Base-by-base conservation (phyloP, 176 grass and related monocot species). In the Aechmea fasciata region DNA sequence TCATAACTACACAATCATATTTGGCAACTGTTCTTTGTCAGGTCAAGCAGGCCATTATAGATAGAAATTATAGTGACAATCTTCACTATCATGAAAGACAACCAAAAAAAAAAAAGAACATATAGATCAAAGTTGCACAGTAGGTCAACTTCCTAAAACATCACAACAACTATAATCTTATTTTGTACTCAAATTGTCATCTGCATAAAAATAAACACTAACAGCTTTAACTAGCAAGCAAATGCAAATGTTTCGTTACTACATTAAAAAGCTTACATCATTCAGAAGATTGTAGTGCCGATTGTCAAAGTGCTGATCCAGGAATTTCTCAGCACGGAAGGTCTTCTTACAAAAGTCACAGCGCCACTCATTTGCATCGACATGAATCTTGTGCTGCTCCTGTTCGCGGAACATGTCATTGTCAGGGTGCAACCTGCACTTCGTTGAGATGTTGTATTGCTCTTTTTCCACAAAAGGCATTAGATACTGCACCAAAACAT, bases 361-460 rank as follows among this genome's bases (percentile, higher is more conserved):
- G 41, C 83, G 84, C 93, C 93, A 96, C 26, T 96, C 93, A 77
- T 92, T 96, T 63, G 84, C 23, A 75, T 96, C 93, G 47, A 79
- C 83, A 80, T 96, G 93, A 47, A 92, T 87, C 71, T 96, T 96
- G 71, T 96, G 83, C 19, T 87, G 62, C 76, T 96, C 93, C 73
- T 96, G 93, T 80, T 92, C 93, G 28, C 81, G 86, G 54, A 96
- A 96, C 81, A 96, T 87, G 70, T 96, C 93, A 77, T 92, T 96
- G 72, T 85, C 75, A 52, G 81, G 81, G 81, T 66, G 73, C 71
- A 96, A 76, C 57, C 89, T 88, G 71, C 93, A 96, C 71, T 90
- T 89, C 15, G 80, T 89, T 75, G 88, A 79, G 49, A 96, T 75
- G 73, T 89, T 29, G 73, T 89, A 92, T 62, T 92, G 80, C 71